These are phyloP conservation scores for Alternaria novae-zelandiae DNA, from an alignment of 2,329 filamentous ascomycete species.

Conservation along the genomic window DNA sequence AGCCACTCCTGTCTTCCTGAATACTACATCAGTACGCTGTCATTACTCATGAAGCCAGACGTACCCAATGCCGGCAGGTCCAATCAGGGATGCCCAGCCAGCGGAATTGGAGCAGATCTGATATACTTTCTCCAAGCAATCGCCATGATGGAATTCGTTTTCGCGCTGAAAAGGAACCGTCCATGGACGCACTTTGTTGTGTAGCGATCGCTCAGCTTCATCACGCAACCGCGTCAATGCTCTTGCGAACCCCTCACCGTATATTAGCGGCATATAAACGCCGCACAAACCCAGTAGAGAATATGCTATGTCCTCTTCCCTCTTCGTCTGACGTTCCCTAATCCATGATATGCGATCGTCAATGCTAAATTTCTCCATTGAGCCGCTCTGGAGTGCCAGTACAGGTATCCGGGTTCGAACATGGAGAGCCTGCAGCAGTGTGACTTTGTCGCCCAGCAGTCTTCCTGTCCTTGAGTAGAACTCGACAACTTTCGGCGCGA, in stretches of 20 bases:
- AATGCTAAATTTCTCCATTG: fast-evolving
- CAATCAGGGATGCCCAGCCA: too few relatives aligned
- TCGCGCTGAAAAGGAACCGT: too few relatives aligned
- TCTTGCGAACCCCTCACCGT: neutral
- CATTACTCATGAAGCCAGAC: too few relatives aligned
- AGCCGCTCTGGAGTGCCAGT: neutral
- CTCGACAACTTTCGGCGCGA: neutral
- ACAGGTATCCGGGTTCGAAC: neutral
- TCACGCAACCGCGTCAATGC: neutral
- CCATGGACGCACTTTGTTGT: too few relatives aligned
- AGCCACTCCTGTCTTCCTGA: too few relatives aligned
- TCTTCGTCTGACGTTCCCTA: neutral
- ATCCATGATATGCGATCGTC: neutral
- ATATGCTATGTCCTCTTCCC: neutral
- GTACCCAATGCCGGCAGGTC: too few relatives aligned
- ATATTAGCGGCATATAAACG: neutral
- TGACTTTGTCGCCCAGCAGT: neutral
- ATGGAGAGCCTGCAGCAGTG: neutral
- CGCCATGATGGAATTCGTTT: too few relatives aligned
- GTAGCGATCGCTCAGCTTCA: neutral
- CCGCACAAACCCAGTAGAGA: neutral
- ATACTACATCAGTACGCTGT: too few relatives aligned
- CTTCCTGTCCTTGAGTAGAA: fast-evolving
- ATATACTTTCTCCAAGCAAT: too few relatives aligned
- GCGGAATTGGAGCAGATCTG: too few relatives aligned